Base-by-base conservation (phyloP, 345 rosid genomes). In the Citrus medica region DNA sequence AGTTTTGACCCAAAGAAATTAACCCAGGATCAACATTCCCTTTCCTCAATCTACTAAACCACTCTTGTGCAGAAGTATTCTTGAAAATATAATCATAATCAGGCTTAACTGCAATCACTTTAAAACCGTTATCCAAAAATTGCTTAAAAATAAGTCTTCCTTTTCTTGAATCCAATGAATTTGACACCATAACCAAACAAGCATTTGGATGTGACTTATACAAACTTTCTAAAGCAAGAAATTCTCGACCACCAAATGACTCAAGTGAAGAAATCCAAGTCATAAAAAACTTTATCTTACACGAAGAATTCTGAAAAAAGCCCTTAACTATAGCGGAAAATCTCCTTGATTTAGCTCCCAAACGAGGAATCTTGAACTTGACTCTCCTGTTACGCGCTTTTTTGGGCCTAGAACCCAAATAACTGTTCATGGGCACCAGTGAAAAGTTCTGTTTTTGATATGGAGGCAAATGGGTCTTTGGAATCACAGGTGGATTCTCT, bases 1-100 rank as follows among this genome's bases (percentile, higher is more conserved):
- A 88, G 75, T 94, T 96, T 84, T 96, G 99, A 61, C 93, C 99
- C 22, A 96, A 73, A 4, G 99, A 83, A 71, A 96, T 89, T 71
- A 81, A 90, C 17, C 99, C 99, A 13, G 95, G 97, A 81, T 89
- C 81, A 48, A 92, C 61, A 22, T 71, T 79, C 4, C 98, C 97
- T 81, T 80, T 84, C 80, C 74, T 90, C 35, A 94, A 46, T 28
- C 72, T 77, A 3, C 73, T 48, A 61, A 92, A 94, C 99, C 98
- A 96, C 27, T 33, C 28, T 77, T 92, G 86, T 32, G 97, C 99
- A 16, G 37, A 74, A 19, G 97, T 96, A 22, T 85, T 77, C 81
- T 86, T 89, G 82, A 94, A 89, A 69, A 91, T 73, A 74, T 83
- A 86, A 55, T 80, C 86, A 76, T 82, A 96, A 78, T 94, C 95